These are phyloP conservation scores for Termitomyces sp. DNA, from an alignment of 768 basidiomycete genomes.

Conservation along the genomic window DNA sequence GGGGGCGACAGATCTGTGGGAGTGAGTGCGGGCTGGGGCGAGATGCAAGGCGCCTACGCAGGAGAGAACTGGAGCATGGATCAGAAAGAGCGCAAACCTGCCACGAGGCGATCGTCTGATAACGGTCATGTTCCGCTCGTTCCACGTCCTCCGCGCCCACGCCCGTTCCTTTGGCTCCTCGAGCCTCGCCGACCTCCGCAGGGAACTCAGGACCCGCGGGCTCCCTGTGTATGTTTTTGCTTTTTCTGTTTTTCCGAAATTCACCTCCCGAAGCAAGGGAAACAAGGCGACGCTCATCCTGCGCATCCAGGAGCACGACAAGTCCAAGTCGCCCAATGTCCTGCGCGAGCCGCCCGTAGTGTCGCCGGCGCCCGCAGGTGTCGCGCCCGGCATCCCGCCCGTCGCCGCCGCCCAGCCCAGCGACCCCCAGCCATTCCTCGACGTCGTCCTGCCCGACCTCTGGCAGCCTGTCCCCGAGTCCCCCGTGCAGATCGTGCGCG, in stretches of 20 bases:
- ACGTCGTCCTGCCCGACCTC: slow-evolving; percentile 53
- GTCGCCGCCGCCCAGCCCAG: too few relatives aligned
- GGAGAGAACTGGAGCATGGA: slow-evolving; percentile 71
- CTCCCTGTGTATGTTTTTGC: slow-evolving; percentile 42
- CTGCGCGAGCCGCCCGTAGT: slow-evolving; percentile 15
- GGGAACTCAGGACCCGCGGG: slow-evolving; percentile 50
- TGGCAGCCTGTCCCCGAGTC: slow-evolving; percentile 33
- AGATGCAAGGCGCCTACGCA: slow-evolving; percentile 46
- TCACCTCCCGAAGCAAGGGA: slow-evolving; percentile 32
- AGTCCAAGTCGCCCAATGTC: slow-evolving; percentile 17
- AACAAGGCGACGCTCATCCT: slow-evolving; percentile 52
- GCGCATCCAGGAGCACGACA: slow-evolving; percentile 48
- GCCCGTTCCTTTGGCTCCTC: slow-evolving; percentile 40
- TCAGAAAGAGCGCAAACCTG: slow-evolving; percentile 32
- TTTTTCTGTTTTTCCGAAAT: rapidly evolving
- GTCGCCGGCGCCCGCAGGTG: slow-evolving; percentile 13
- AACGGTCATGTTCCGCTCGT: slow-evolving; percentile 17
- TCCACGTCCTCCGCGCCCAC: slow-evolving; percentile 10
- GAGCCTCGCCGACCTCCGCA: slow-evolving; percentile 41
- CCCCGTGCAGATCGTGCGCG: slow-evolving; percentile 56
- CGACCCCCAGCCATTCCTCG: slow-evolving; percentile 26
- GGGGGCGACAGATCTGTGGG: slow-evolving; percentile 57
- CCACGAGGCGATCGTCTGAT: slow-evolving; percentile 49
- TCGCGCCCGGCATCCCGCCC: slow-evolving; percentile 35
- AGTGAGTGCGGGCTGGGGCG: slow-evolving; percentile 19